Base-by-base conservation (phyloP, 495 filamentous ascomycete genomes). In the Paragyromitra xinjiangensis region DNA sequence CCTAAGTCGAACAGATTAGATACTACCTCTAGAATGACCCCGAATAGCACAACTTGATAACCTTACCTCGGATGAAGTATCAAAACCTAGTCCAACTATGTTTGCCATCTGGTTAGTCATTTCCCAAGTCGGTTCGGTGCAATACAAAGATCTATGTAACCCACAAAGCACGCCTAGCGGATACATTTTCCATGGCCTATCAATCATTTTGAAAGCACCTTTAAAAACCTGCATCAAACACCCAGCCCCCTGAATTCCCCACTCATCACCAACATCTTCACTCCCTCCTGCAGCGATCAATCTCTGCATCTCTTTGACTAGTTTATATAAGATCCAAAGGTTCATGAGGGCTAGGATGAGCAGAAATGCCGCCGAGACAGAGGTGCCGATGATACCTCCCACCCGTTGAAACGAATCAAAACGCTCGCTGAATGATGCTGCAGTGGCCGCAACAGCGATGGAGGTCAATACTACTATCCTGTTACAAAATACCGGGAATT, bases 151-250 rank as follows among this genome's bases (percentile, higher is more conserved):
- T 0, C 16, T 12, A 39, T 34, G 37, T 8, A 51, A 71, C 72
- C 61, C 73, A 83, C 81, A 99, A 24, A 98, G 82, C 3, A 97
- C 86, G 4, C 95, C 95, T 3, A 98, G 85, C 5, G 94, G 93
- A 82, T 97, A 91, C 95, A 98, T 99, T 84, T 99, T 99, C 95
- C 95, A 99, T 0, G 94, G 93, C 82, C 91, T 85, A 82, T 99
- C 92, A 81, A 99, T 91, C 24, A 97, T 82, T 72, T 88, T 90
- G 85, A 98, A 97, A 83, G 94, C 85, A 65, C 86, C 90, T 76
- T 91, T 89, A 62, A 97, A 89, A 9, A 97, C 77, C 3, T 84
- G 84, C 66, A 91, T 91, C 59, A 98, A 83, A 58, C 93, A 88
- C 0, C 95, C 95, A 1, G 88, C 90, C 4, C 93, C 89, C 19